These are phyloP conservation scores for Rhizopus delemar DNA, from an alignment of 371 early-diverging fungal genomes.

Conservation along the genomic window DNA sequence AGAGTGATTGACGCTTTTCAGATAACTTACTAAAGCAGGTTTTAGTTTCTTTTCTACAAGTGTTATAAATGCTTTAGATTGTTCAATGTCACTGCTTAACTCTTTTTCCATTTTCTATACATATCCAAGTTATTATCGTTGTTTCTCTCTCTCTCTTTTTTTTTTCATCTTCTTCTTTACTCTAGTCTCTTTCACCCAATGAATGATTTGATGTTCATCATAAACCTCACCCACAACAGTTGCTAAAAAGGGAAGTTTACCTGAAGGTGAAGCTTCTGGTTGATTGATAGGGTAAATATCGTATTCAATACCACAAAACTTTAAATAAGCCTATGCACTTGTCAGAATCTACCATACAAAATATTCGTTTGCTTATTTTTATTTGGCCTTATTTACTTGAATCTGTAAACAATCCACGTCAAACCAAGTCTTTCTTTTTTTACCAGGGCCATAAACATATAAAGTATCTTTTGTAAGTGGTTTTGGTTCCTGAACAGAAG, in stretches of 20 bases:
- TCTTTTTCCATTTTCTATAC: conserved; percentile 30
- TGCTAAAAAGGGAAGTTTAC: conserved; percentile 42
- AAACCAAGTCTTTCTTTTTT: conserved; percentile 38
- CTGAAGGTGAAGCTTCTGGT: conserved; percentile 48
- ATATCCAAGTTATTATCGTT: not conserved
- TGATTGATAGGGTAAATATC: conserved; percentile 40
- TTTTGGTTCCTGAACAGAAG: conserved; percentile 42
- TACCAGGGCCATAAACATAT: conserved; percentile 52
- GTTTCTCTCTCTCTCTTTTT: not conserved
- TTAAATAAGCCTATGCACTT: conserved; percentile 42
- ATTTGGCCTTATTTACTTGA: conserved; percentile 27
- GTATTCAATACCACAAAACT: conserved; percentile 45
- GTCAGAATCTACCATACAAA: too few relatives aligned
- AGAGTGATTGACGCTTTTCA: not conserved
- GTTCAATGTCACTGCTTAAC: conserved; percentile 22
- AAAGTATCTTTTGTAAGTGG: conserved; percentile 39
- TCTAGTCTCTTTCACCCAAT: conserved; percentile 43
- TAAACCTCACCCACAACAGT: conserved; percentile 42
- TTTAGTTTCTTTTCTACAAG: conserved; percentile 44
- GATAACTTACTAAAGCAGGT: conserved; percentile 43
- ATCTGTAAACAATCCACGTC: conserved; percentile 48
- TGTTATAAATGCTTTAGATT: conserved; percentile 46
- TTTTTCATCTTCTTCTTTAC: conserved; percentile 4
- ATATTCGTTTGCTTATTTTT: too few relatives aligned
- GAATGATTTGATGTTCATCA: conserved; percentile 33